Evolutionary conservation across 2,329 filamentous ascomycete species (phyloP).

Genomic region (Sporothrix humicola): DNA sequence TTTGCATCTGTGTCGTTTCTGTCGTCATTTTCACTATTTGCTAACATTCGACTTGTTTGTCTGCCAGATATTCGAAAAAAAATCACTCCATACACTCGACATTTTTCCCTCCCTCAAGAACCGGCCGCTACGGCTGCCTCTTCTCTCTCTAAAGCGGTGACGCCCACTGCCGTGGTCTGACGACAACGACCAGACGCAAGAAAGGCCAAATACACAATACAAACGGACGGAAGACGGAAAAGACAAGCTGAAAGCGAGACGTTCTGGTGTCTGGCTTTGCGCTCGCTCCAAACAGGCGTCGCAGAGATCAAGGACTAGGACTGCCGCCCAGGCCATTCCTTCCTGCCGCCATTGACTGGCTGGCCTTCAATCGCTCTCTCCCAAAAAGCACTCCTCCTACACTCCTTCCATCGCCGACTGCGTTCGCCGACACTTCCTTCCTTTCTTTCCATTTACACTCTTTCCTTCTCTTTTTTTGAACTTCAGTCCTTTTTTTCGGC

Average conservation of each 20-base stretch:
- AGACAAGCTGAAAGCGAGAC: slow-evolving; percentile 15
- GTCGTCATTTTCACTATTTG: neutral
- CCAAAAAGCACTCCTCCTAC: slow-evolving; percentile 6
- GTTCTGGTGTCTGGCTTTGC: slow-evolving; percentile 22
- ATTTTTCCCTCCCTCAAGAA: slow-evolving; percentile 1
- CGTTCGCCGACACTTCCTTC: slow-evolving; percentile 19
- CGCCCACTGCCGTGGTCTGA: slow-evolving; percentile 26
- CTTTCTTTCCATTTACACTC: slow-evolving; percentile 5
- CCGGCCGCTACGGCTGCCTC: slow-evolving; percentile 29
- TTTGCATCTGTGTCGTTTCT: slow-evolving; percentile 1
- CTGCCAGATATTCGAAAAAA: neutral
- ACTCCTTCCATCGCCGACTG: slow-evolving; percentile 12
- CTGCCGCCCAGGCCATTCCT: slow-evolving; percentile 21
- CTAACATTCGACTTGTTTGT: neutral
- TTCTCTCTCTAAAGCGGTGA: slow-evolving; percentile 28
- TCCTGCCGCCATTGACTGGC: slow-evolving; percentile 33
- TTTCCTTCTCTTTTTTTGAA: neutral
- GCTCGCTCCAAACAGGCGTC: slow-evolving; percentile 23
- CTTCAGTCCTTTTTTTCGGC: neutral
- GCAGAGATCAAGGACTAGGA: slow-evolving; percentile 18
- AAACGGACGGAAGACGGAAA: slow-evolving; percentile 14
- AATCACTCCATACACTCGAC: slow-evolving; percentile 6
- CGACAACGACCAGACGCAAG: slow-evolving; percentile 22
- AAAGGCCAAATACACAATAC: slow-evolving; percentile 16
- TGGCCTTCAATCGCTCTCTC: slow-evolving; percentile 25